Percentiles rank a stretch among this genome's conserved stretches.
phyloP scores from a whole-genome alignment of 371 early-diverging fungal genomes.

The Haplosporangium sp. region DNA sequence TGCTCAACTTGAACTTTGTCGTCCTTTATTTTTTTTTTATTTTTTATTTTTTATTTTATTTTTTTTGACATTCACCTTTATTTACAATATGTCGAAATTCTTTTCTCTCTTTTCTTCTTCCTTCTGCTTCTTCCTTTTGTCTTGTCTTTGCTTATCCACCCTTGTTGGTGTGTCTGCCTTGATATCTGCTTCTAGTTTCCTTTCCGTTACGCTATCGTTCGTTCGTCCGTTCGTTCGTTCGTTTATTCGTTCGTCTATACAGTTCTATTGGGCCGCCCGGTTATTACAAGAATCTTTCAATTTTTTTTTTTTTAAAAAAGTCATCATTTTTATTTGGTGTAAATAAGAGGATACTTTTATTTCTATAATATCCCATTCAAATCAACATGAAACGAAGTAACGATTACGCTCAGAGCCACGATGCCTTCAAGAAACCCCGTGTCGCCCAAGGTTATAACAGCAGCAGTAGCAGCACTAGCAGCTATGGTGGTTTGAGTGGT shows the following conservation, averaged over 20 bases:
- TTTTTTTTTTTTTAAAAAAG: not conserved
- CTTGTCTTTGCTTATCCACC: conserved; percentile 1
- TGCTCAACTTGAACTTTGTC: not conserved
- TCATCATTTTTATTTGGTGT: not conserved
- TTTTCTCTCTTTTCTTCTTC: conserved; percentile 9
- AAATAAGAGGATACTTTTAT: not conserved
- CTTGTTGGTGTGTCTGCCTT: conserved; percentile 9
- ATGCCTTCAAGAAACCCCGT: conserved; percentile 49
- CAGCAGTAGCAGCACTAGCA: conserved; percentile 5
- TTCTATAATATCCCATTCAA: not conserved
- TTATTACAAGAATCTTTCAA: conserved; percentile 3
- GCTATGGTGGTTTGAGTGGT: conserved; percentile 15
- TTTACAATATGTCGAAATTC: conserved; percentile 4
- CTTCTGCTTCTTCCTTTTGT: conserved; percentile 1
- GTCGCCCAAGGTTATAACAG: conserved; percentile 38
- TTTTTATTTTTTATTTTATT: conserved; percentile 1
- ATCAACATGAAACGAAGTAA: conserved; percentile 45
- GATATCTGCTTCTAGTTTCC: conserved; percentile 15
- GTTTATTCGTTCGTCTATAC: conserved; percentile 11
- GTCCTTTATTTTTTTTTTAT: not conserved
- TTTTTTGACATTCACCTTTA: conserved; percentile 4
- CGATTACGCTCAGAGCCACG: conserved; percentile 48
- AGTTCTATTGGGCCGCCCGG: conserved; percentile 9
- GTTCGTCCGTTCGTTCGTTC: conserved; percentile 25
- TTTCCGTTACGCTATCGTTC: conserved; percentile 2